Base-by-base conservation (phyloP, 495 filamentous ascomycete species). In the Thozetella sp. region DNA sequence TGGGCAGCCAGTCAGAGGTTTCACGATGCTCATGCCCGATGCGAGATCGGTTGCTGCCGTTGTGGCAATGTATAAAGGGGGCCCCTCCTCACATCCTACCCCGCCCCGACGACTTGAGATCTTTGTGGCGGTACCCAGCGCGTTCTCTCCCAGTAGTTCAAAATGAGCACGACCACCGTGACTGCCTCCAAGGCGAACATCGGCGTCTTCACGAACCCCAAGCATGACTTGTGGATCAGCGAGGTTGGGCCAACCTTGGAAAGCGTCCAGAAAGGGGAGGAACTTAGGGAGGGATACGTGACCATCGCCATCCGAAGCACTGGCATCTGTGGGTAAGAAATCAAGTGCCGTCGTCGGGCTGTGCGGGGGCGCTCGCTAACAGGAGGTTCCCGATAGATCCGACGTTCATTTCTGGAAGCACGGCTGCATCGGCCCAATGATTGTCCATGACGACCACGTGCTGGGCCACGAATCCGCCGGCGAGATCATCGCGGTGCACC, bases 401-500 rank as follows among this genome's bases (percentile, higher is more conserved):
- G 93, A 97, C 74, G 87, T 97, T 25, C 93, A 97, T 77, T 97
- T 97, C 83, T 96, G 93, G 93, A 92, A 93, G 71, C 89, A 88
- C 30, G 93, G 93, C 61, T 90, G 89, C 75, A 97, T 97, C 68
- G 93, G 93, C 15, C 93, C 93, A 55, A 97, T 97, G 93, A 88
- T 96, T 61, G 93, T 97, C 25, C 83, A 82, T 55, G 88, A 84
- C 63, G 88, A 91, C 69, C 93, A 97, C 69, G 90, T 97, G 67
- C 88, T 97, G 26, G 93, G 93, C 61, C 93, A 97, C 80, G 93
- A 96, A 78, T 96, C 93, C 46, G 90, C 92, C 25, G 93, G 93
- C 58, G 85, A 91, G 66, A 74, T 97, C 55, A 80, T 97, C 62
- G 89, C 92, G 9, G 89, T 88, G 43, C 92, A 93, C 60, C 85